Base-by-base conservation (phyloP, 495 filamentous ascomycete species). In the Lineolata rhizophorae region DNA sequence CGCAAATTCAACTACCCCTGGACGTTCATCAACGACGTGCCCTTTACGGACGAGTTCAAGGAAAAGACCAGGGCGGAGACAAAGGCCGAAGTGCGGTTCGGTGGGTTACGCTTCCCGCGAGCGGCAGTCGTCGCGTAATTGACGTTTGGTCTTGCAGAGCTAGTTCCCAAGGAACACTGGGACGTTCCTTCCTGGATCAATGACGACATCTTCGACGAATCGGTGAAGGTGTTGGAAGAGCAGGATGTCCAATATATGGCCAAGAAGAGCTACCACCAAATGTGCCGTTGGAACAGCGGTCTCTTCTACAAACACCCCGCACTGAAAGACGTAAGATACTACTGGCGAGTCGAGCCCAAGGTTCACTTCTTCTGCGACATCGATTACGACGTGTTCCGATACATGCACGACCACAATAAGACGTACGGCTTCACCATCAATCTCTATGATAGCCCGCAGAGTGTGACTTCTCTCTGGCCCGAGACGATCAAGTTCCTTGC, bases 351-450 rank as follows among this genome's bases (percentile, higher is more conserved):
- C 18, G 90, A 99, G 56, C 90, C 90, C 32, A 92, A 95, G 42
- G 90, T 99, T 15, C 78, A 94, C 32, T 99, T 94, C 67, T 99
- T 94, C 71, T 99, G 90, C 61, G 78, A 93, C 46, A 62, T 99
- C 41, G 84, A 95, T 56, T 99, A 99, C 57, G 90, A 99, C 50
- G 78, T 95, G 24, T 99, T 99, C 70, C 76, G 77, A 39, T 99
- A 78, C 57, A 92, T 99, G 84, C 66, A 76, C 40, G 90, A 99
- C 52, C 65, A 80, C 58, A 90, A 95, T 61, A 87, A 93, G 52
- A 94, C 83, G 32, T 99, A 99, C 55, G 90, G 90, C 32, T 99
- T 93, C 57, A 94, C 84, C 43, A 90, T 99, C 61, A 92, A 83
- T 53, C 71, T 99, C 14, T 95, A 85, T 60, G 90, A 99, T 53